Base-by-base conservation (phyloP, 129 eudicot genomes). In the Lactuca sativa region DNA sequence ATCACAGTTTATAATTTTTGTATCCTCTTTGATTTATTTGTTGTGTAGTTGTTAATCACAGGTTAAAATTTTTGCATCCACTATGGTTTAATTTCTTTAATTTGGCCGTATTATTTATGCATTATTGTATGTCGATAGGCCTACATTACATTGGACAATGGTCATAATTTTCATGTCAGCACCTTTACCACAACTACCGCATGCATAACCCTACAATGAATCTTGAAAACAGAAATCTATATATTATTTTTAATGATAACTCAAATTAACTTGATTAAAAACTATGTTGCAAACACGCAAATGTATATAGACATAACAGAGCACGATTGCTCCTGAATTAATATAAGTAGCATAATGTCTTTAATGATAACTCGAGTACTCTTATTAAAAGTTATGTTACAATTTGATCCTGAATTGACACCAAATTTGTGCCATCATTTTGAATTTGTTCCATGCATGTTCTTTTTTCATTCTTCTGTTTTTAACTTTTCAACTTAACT, bases 351-450 rank as follows among this genome's bases (percentile, higher is more conserved):
- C 66, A 48, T 71, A 25, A 25, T 13, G 14, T 11, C 14, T 55
- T 9, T 17, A 60, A 54, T 68, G 53, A 68, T 54, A 68, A 38
- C 17, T 31, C 4, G 36, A 54, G 34, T 31, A 49, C 13, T 51
- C 7, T 33, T 10, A 15, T 9, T 32, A 14, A 54, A 34, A 5
- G 30, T 25, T 11, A 55, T 55, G 73, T 34, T 18, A 1, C 58
- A 69, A 47, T 4, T 44, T n/a, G 36, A 69, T 76, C 65, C 65
- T 69, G 76, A 77, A 69, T 54, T 69, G 71, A 70, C 76, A 69
- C 71, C 71, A 69, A 69, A 56, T 77, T 53, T 41, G 9, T 40
- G 56, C 37, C 71, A 54, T 77, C 81, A 77, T 69, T 77, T 53
- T 21, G 38, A 62, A 53, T 30, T 69, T 41, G 65, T 53, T 61